These are phyloP conservation scores for Fusarium gaditjirri DNA, from an alignment of 2,329 filamentous ascomycete genomes.

Conservation along the genomic window DNA sequence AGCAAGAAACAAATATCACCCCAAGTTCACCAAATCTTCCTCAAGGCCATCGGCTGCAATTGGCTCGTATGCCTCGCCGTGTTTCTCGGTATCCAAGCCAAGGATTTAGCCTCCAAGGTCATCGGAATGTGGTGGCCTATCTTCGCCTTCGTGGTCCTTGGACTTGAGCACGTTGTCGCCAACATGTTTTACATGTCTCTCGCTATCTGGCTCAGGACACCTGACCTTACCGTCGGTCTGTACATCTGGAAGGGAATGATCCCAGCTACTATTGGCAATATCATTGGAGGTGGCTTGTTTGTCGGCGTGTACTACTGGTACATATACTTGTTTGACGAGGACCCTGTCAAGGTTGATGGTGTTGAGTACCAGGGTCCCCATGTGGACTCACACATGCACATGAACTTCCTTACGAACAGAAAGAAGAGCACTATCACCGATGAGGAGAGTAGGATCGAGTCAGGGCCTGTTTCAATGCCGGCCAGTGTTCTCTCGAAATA, in stretches of 20 bases:
- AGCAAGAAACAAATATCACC: slow-evolving; percentile 61
- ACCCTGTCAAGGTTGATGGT: slow-evolving; percentile 20
- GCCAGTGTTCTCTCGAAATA: slow-evolving; percentile 2
- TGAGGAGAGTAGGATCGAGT: slow-evolving; percentile 35
- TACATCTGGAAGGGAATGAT: slow-evolving; percentile 70
- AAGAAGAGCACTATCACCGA: slow-evolving; percentile 12
- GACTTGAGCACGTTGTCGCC: slow-evolving; percentile 66
- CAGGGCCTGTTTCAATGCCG: slow-evolving; percentile 3
- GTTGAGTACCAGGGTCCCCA: slow-evolving; percentile 14
- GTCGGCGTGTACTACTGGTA: slow-evolving; percentile 53
- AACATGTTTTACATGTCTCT: slow-evolving; percentile 67
- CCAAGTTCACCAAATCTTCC: slow-evolving; percentile 62
- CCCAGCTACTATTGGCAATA: slow-evolving; percentile 63
- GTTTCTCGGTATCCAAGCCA: slow-evolving; percentile 59
- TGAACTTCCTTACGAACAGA: slow-evolving; percentile 12
- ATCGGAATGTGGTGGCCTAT: slow-evolving; percentile 67
- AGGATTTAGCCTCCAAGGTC: slow-evolving; percentile 64
- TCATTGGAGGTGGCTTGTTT: slow-evolving; percentile 63
- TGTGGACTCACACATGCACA: slow-evolving; percentile 8
- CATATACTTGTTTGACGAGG: slow-evolving; percentile 36
- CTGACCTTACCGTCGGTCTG: slow-evolving; percentile 56
- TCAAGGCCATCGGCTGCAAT: slow-evolving; percentile 65
- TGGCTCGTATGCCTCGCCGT: slow-evolving; percentile 67
- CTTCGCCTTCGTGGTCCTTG: slow-evolving; percentile 64
- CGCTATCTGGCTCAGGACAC: slow-evolving; percentile 60